These are phyloP conservation scores for Plasmodium gaboni DNA, from an alignment of 169 alveolate genomes.

Conservation along the genomic window DNA sequence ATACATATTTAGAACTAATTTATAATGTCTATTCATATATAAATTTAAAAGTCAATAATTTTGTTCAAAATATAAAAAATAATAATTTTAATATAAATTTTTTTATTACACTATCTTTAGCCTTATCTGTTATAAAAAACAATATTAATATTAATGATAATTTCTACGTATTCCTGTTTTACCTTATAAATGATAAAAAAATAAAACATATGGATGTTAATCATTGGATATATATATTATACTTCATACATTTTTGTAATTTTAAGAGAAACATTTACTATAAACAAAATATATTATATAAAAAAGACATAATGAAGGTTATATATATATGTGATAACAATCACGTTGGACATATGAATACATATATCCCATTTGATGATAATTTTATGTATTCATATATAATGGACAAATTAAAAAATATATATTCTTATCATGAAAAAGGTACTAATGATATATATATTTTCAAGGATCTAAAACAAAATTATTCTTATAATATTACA, in stretches of 20 bases:
- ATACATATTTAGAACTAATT: constrained; percentile 44
- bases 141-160: constrained; percentile 36
- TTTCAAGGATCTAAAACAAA: constrained; percentile 22
- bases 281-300: constrained; percentile 18
- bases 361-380: constrained; percentile 15
- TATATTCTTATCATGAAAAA: constrained; percentile 6
- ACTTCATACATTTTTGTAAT: constrained; percentile 32
- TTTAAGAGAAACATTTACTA: constrained; percentile 15
- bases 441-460: not conserved
- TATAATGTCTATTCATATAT: constrained; percentile 46
- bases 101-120: constrained; percentile 46
- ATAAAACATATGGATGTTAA: not conserved
- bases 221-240: constrained; percentile 29
- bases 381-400: constrained; percentile 8
- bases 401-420: constrained; percentile 21
- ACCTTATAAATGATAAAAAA: constrained; percentile 17
- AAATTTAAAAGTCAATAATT: not conserved
- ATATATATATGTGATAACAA: not conserved
- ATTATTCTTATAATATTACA: constrained; percentile 16
- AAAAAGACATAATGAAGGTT: not conserved
- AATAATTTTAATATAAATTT: constrained; percentile 12
- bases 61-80: constrained; percentile 7
- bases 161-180: constrained; percentile 43
- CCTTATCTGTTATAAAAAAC: constrained; percentile 32
- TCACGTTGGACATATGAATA: not conserved